These are phyloP conservation scores for Blastomyces gilchristii DNA, from an alignment of 2,329 filamentous ascomycete species.

Conservation along the genomic window DNA sequence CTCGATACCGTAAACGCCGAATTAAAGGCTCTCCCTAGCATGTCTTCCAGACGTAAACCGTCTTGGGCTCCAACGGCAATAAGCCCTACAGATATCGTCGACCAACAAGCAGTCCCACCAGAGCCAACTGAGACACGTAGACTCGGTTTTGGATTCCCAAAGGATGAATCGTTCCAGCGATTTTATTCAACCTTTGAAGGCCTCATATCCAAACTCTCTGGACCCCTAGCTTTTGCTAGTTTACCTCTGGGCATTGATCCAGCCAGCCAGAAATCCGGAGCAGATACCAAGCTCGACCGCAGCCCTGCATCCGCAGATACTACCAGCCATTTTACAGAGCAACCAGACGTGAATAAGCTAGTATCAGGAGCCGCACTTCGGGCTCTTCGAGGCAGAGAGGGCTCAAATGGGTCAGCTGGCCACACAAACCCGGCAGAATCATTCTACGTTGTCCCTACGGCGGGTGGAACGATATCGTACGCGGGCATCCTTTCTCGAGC, in stretches of 20 bases:
- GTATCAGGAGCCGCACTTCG: slow-evolving; percentile 78
- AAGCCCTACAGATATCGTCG: slow-evolving; percentile 27
- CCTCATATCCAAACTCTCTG: slow-evolving; percentile 78
- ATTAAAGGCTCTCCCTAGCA: slow-evolving; percentile 11
- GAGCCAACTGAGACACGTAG: slow-evolving; percentile 22
- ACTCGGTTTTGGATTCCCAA: slow-evolving; percentile 17
- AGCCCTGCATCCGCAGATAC: slow-evolving; percentile 31
- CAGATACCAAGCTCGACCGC: slow-evolving; percentile 30
- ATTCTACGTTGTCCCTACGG: slow-evolving; percentile 90
- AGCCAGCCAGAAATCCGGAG: slow-evolving; percentile 27
- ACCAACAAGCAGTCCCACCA: slow-evolving; percentile 25
- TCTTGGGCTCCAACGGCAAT: slow-evolving; percentile 27
- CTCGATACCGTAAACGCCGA: slow-evolving; percentile 17
- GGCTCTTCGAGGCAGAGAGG: slow-evolving; percentile 59
- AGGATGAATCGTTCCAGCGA: slow-evolving; percentile 71
- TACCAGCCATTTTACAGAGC: slow-evolving; percentile 33
- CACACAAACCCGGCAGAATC: slow-evolving; percentile 52
- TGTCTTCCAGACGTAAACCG: slow-evolving; percentile 22
- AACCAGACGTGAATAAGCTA: slow-evolving; percentile 70
- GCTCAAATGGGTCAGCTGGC: slow-evolving; percentile 42
- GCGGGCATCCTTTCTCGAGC: slow-evolving; percentile 65
- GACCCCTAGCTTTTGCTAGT: slow-evolving; percentile 84
- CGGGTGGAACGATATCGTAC: slow-evolving; percentile 85
- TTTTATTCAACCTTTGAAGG: slow-evolving; percentile 91
- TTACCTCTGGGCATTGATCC: slow-evolving; percentile 59